Evolutionary conservation across 441 rosid genomes (phyloP), one percentile per base, ranked within the genome.

Genomic region (Populus tomentosa): DNA sequence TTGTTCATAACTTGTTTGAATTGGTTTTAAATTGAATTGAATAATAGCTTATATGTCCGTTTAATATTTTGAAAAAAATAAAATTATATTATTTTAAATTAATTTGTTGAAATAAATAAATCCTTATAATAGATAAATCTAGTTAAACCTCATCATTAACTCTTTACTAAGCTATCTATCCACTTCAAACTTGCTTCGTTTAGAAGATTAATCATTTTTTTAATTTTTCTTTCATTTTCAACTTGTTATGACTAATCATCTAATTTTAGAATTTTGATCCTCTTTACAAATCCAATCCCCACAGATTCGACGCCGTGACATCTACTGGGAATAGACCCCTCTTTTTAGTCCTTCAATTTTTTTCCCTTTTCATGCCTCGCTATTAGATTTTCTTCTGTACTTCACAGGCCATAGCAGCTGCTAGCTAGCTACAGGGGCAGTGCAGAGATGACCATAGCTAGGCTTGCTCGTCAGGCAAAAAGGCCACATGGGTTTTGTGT

Each of bases 401-500:
- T 53, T 53, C 8, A 42, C 14, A 6, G 6, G n/a, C 6, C 61
- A 53, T 53, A 4, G 56, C 20, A 66, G 38, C 42, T 32, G 10
- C 30, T 62, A 24, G 26, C 10, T 73, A 59, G 38, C 46, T 74
- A 74, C 7, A 26, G 75, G 36, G 70, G 24, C 73, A 77, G 79
- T 75, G 86, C 30, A 77, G 83, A 76, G 73, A 89, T 89, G 94
- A 89, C 95, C 38, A 63, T 91, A 36, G 82, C 93, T 84, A 87
- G 92, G 77, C 85, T 95, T 56, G 88, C 76, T 76, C 97, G 98
- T 69, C 91, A 88, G 73, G 91, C 87, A n/a, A 95, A 92, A 80
- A 92, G 90, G 76, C 97, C 96, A 67, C 73, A 82, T 74, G 97
- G 97, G 83, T 72, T 94, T 66, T 93, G 91, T 82, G 79, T 86